Percentiles rank a stretch among this genome's conserved stretches.
Conservation (phyloP, 306 rosid species). For the Chamaecrista fasciculata region DNA sequence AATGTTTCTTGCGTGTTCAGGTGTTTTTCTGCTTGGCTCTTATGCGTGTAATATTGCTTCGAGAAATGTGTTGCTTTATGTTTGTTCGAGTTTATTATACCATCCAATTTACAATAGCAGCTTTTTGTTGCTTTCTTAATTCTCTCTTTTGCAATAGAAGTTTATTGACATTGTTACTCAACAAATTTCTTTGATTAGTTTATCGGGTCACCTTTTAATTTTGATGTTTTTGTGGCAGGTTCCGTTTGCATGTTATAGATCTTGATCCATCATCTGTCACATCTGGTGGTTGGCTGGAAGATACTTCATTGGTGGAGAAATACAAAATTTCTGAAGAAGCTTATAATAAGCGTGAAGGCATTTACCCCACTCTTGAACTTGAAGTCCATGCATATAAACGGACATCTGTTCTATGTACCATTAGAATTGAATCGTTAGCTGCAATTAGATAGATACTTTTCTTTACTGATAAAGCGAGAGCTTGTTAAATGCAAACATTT, state of each 20-base stretch:
- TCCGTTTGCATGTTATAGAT: slow-evolving; percentile 72
- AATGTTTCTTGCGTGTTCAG: too few relatives aligned
- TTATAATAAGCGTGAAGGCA: slow-evolving; percentile 72
- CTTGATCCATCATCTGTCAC: slow-evolving; percentile 85
- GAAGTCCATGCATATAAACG: not conserved
- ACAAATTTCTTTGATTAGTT: slow-evolving; percentile 3
- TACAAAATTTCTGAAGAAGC: slow-evolving; percentile 82
- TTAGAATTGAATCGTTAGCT: slow-evolving; percentile 1
- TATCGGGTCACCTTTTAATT: slow-evolving; percentile 8
- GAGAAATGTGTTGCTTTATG: not conserved
- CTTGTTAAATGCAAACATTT: not conserved
- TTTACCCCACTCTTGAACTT: not conserved
- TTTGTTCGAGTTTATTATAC: not conserved
- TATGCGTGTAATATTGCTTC: not conserved
- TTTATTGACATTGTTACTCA: not conserved
- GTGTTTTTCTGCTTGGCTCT: not conserved
- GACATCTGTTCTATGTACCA: slow-evolving; percentile 10
- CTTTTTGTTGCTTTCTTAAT: not conserved
- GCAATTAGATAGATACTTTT: slow-evolving; percentile 5
- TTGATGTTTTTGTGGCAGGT: slow-evolving; percentile 43
- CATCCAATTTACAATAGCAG: not conserved
- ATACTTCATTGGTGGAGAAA: slow-evolving; percentile 88
- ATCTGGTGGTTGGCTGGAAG: slow-evolving; percentile 96
- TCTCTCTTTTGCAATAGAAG: not conserved
- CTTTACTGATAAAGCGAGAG: not conserved